Conservation (phyloP, 441 rosid genomes). For the Croton setiger region DNA sequence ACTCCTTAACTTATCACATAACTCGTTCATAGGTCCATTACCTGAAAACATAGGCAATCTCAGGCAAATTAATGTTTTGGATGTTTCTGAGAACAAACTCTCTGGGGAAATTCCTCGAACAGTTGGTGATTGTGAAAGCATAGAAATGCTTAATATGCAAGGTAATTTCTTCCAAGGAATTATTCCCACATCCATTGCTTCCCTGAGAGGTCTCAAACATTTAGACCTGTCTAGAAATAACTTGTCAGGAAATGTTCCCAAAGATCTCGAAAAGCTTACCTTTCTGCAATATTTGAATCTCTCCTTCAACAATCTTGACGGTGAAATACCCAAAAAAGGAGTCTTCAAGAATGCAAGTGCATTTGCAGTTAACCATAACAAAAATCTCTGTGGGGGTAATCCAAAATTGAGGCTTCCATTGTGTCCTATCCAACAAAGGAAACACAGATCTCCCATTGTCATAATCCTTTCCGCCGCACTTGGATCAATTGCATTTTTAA, state of each 20-base stretch:
- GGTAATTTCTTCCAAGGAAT: slow-evolving; percentile 22
- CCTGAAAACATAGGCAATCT: background rate
- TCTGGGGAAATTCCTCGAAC: slow-evolving; percentile 19
- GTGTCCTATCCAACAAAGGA: background rate
- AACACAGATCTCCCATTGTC: background rate
- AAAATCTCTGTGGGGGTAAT: slow-evolving; percentile 23
- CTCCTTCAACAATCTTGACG: slow-evolving; percentile 8
- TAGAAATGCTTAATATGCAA: slow-evolving; percentile 5
- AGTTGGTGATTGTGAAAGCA: slow-evolving; percentile 15
- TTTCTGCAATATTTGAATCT: slow-evolving; percentile 7
- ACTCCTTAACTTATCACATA: slow-evolving; percentile 13
- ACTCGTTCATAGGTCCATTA: background rate
- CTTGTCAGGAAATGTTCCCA: slow-evolving; percentile 10
- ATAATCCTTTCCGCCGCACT: background rate
- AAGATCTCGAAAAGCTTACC: background rate
- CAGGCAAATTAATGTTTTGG: background rate
- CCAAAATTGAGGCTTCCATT: slow-evolving; percentile 5
- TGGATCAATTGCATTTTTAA: background rate
- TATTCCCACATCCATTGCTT: slow-evolving; percentile 19
- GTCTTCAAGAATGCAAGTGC: background rate
- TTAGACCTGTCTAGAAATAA: slow-evolving; percentile 27
- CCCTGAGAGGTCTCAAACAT: slow-evolving; percentile 8
- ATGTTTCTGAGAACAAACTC: background rate
- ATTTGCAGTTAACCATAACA: background rate
- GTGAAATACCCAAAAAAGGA: background rate